phyloP scores from a whole-genome alignment of 495 filamentous ascomycete species.

The Pyronema omphalodes region DNA sequence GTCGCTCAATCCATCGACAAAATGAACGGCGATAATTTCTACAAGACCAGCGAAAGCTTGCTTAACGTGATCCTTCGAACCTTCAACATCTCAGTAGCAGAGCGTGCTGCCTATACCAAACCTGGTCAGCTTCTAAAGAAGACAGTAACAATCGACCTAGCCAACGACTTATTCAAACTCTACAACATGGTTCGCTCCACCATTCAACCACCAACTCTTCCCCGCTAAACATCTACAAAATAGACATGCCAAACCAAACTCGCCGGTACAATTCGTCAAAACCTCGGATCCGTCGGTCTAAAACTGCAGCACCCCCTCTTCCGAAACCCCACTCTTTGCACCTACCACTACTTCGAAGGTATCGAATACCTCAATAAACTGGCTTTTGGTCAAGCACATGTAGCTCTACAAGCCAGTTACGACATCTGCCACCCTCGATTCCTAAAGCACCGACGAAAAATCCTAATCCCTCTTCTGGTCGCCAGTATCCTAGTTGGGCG shows the following conservation, averaged over 20 bases:
- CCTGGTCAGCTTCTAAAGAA: not conserved
- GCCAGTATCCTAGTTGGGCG: conserved; percentile 70
- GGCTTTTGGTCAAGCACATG: not conserved
- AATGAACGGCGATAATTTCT: not conserved
- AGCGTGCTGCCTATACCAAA: not conserved
- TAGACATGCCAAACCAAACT: not conserved
- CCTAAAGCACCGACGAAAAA: conserved; percentile 51
- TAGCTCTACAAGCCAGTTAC: conserved; percentile 29
- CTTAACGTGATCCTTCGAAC: not conserved
- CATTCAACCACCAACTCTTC: not conserved
- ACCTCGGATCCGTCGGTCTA: not conserved
- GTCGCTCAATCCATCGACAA: not conserved
- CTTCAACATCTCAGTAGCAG: not conserved
- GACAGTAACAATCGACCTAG: not conserved
- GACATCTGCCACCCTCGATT: conserved; percentile 51
- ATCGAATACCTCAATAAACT: not conserved
- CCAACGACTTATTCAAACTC: not conserved
- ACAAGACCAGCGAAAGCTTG: not conserved
- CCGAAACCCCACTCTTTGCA: not conserved
- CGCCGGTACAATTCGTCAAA: not conserved
- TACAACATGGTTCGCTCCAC: conserved; percentile 1
- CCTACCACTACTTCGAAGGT: not conserved
- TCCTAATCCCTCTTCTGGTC: conserved; percentile 69
- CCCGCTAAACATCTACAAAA: not conserved
- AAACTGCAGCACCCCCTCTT: not conserved